Base-by-base conservation (phyloP, 352 stramenopile genomes). In the Globisporangium viniferum region DNA sequence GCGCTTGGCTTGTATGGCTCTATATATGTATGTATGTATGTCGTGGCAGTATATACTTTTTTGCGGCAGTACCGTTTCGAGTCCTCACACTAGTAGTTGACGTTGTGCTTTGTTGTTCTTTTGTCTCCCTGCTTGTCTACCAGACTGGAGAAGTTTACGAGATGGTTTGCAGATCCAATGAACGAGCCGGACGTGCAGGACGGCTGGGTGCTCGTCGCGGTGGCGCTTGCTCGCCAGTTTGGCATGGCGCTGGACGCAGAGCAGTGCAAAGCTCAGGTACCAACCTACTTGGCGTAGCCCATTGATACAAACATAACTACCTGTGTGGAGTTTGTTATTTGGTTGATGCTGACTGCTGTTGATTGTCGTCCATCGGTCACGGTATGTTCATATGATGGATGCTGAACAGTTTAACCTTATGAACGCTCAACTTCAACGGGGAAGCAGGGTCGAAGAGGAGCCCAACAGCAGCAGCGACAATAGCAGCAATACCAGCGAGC, bases 181-280 rank as follows among this genome's bases (percentile, higher is more conserved):
- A 48, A 8, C 39, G 5, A 48, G 31, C 31, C 46, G 3, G 24
- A 57, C 4, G 15, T 48, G 33, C 54, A 46, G 29, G 48, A 58
- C 48, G 60, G 53, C 36, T 68, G 63, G 63, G 36, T 10, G 14
- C 12, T 36, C 29, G 27, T 68, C 33, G 55, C 63, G 35, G 5
- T 39, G 18, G 31, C 31, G 3, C 29, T 68, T 14, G 39, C 53
- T 20, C 54, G 53, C 1, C 39, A 62, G 29, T 55, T 61, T 39
- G 63, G 53, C 51, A 4, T 63, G 15, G 6, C 22, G 18, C 6
- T 68, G 15, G 63, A 62, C 18, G 9, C 20, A 14, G 41, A 46
- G 20, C 63, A 68, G 63, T 68, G 63, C 54, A 62, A 63, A 24
- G 57, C 54, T 41, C 57, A 63, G 41, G 63, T 68, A 6, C 3